Percentiles rank a stretch among this genome's conserved stretches.
phyloP scores from a whole-genome alignment of 805 yeast species.

The Candida jianshihensis region DNA sequence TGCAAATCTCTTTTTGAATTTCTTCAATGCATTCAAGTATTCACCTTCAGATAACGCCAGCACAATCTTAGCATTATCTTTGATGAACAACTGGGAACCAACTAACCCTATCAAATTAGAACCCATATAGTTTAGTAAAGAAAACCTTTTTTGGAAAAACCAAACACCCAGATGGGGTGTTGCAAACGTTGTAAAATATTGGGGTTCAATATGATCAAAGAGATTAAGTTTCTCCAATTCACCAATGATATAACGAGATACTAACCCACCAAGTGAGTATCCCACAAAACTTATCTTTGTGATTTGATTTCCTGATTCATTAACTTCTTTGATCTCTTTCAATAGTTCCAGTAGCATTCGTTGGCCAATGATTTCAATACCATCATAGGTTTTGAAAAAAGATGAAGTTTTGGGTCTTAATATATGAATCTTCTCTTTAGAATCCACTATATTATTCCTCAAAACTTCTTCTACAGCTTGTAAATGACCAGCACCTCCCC shows the following conservation, averaged over 20 bases:
- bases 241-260: conserved; percentile 78
- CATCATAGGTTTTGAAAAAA: conserved; percentile 78
- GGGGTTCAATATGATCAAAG: conserved; percentile 55
- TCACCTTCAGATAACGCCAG: conserved; percentile 30
- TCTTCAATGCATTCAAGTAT: conserved; percentile 47
- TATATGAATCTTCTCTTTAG: conserved; percentile 36
- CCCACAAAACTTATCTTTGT: conserved; percentile 71
- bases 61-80: conserved; percentile 38
- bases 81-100: conserved; percentile 69
- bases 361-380: conserved; percentile 66
- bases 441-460: conserved; percentile 27
- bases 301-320: conserved; percentile 24
- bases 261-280: conserved; percentile 84
- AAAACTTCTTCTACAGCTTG: conserved; percentile 38
- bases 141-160: conserved; percentile 33
- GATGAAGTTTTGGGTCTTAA: conserved; percentile 55
- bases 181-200: conserved; percentile 61
- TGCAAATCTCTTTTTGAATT: conserved; percentile 49
- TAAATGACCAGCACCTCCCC: conserved; percentile 64
- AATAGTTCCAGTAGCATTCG: conserved; percentile 63
- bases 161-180: conserved; percentile 69
- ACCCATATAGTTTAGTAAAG: conserved; percentile 44
- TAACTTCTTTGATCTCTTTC: conserved; percentile 30
- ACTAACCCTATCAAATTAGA: conserved; percentile 52
- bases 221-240: conserved; percentile 46